Conservation (phyloP, 805 yeast species). For the Ogataea populi-albae region DNA sequence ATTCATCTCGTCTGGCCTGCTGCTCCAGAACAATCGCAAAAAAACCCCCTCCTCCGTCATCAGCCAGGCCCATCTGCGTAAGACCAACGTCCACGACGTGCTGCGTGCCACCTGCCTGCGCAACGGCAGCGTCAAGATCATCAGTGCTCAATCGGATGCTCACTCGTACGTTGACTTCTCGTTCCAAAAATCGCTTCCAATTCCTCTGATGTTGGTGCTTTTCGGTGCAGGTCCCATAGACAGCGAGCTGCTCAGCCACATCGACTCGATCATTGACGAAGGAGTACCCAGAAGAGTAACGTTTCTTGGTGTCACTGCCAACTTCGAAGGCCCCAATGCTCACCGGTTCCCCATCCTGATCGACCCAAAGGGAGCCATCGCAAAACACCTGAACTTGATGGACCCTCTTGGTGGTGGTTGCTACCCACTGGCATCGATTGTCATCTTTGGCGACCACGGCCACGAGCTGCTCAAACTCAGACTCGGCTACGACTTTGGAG, state of each 20-base stretch:
- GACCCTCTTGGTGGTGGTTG: constrained; percentile 38
- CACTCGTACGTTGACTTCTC: constrained; percentile 2
- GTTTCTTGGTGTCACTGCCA: constrained; percentile 26
- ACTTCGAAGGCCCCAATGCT: constrained; percentile 9
- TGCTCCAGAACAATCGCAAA: constrained; percentile 2
- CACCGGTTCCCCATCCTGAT: constrained; percentile 27
- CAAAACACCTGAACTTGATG: constrained; percentile 21
- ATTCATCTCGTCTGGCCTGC: constrained; percentile 4
- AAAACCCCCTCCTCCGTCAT: constrained; percentile 16
- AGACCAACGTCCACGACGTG: constrained; percentile 13
- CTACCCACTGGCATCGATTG: constrained; percentile 31
- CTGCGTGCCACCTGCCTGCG: constrained; percentile 6
- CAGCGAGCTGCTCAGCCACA: constrained; percentile 11
- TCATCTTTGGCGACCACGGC: constrained; percentile 25
- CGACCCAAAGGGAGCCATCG: constrained; percentile 27
- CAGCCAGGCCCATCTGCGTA: constrained; percentile 20
- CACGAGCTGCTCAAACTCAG: constrained; percentile 22
- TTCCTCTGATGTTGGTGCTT: constrained; percentile 14
- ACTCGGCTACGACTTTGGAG: constrained; percentile 27
- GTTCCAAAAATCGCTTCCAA: constrained; percentile 1
- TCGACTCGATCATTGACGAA: constrained; percentile 2
- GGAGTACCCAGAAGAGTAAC: constrained; percentile 1
- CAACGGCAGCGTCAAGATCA: neutral
- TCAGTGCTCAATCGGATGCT: constrained; percentile 1
- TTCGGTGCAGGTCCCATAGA: constrained; percentile 18